Percentiles rank a stretch among this genome's conserved stretches.
Conservation (phyloP, 805 yeast genomes). For the Candida anglica region DNA sequence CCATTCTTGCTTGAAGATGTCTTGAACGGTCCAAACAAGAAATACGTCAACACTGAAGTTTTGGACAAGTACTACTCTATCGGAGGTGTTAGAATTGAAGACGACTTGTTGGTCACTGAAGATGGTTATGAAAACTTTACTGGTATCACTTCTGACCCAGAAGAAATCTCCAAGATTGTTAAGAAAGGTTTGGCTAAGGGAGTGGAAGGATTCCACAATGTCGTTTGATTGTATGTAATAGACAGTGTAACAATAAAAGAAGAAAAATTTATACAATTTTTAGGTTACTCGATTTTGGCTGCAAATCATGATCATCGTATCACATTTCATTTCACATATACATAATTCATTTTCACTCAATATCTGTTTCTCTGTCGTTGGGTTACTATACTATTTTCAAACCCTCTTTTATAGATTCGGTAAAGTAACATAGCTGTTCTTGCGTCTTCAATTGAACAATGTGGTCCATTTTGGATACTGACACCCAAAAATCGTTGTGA, state of each 20-base stretch:
- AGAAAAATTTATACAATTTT: no score
- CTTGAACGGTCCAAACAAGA: slow-evolving; percentile 41
- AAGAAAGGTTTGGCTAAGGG: slow-evolving; percentile 63
- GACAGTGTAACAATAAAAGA: no score
- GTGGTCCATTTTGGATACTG: slow-evolving; percentile 70
- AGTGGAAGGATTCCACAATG: slow-evolving; percentile 57
- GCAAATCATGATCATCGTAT: no score
- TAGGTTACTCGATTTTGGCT: no score
- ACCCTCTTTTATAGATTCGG: slow-evolving; percentile 55
- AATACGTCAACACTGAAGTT: slow-evolving; percentile 60
- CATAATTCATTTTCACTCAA: no score
- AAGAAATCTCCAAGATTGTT: slow-evolving; percentile 75
- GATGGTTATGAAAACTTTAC: slow-evolving; percentile 81
- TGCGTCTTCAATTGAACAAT: slow-evolving; percentile 90
- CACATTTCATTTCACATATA: no score
- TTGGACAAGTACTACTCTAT: slow-evolving; percentile 77
- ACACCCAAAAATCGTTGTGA: slow-evolving; percentile 51
- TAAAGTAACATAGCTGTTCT: slow-evolving; percentile 82
- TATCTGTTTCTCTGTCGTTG: no score
- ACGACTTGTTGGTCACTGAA: slow-evolving; percentile 76
- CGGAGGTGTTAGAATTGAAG: slow-evolving; percentile 98
- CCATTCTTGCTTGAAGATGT: slow-evolving; percentile 71
- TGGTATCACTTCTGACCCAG: slow-evolving; percentile 78
- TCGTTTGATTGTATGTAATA: slow-evolving; percentile 6
- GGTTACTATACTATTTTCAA: no score